Conservation (phyloP, 2,329 filamentous ascomycete genomes). For the Pestalotiopsis sp. region DNA sequence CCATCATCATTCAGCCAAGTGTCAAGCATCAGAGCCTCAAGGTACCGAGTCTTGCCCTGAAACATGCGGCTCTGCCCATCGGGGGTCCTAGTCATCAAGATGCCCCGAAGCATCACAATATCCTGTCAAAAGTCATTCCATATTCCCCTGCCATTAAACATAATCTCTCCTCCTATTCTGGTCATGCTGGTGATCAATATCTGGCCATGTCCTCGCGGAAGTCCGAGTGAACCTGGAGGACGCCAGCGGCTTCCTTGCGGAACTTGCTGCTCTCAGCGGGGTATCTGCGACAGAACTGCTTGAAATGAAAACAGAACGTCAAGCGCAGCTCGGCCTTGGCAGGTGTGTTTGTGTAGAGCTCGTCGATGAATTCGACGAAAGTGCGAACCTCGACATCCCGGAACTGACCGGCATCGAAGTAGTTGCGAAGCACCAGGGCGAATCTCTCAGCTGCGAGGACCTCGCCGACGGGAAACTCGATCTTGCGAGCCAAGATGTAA, state of each 20-base stretch:
- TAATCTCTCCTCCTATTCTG: no score
- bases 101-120: no score
- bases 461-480: background rate
- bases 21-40: no score
- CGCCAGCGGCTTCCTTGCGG: background rate
- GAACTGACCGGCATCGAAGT: background rate
- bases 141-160: no score
- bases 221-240: background rate
- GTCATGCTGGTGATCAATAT: no score
- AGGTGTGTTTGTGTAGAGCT: background rate
- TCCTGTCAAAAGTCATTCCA: no score
- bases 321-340: background rate
- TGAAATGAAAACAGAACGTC: background rate
- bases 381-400: background rate
- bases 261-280: background rate
- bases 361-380: background rate
- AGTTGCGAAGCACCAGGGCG: background rate
- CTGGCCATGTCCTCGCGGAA: background rate
- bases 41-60: no score
- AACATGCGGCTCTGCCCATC: no score
- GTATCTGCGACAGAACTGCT: background rate
- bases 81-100: no score
- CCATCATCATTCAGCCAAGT: no score
- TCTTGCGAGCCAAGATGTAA: background rate
- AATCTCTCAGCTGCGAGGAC: background rate